Evolutionary conservation across 2,329 filamentous ascomycete genomes (phyloP), one percentile per base, ranked within the genome.

Genomic region (Ciborinia camelliae): DNA sequence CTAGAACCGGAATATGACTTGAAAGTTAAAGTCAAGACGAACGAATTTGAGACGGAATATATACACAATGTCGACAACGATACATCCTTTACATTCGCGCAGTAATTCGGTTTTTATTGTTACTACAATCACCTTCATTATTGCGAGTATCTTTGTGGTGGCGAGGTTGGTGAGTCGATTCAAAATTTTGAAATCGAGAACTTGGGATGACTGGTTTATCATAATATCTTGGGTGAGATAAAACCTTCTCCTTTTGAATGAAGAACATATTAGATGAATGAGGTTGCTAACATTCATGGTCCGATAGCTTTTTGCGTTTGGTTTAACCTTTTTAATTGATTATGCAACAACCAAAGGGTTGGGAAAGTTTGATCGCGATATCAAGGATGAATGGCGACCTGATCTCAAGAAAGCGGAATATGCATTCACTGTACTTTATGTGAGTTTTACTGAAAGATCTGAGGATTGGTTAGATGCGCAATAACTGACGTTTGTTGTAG

Each of bases 141-240:
- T 93, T 61, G 86, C 90, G 60, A 89, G 89, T 47, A 73, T 90
- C 63, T 94, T 96, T 74, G 90, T 97, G 70, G 81, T 81, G 50
- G 83, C 90, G 43, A 87, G 93, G 63, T 81, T 96, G 70, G 78
- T 91, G 50, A 92, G 90, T 66, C 85, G 92, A 35, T 81, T 85
- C 58, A 85, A 83, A 54, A 88, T 97, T 58, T 88, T 97, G 64
- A 86, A 85, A 70, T 87, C 84, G 63, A 78, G 92, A 60, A 86
- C 83, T 63, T 84, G 85, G 80, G 92, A 96, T 77, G 93, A 97
- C 80, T 90, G 88, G 76, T 85, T 90, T 71, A 95, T 97, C 76
- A 76, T 92, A 14, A 69, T 90, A 48, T 91, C 92, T 63, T 97
- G 92, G 93, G 76, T 86, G 59, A 63, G 72, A 47, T 47, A 12